These are phyloP conservation scores for Sugiyamaella paludigena DNA, from an alignment of 1,139 yeast species.

Conservation along the genomic window DNA sequence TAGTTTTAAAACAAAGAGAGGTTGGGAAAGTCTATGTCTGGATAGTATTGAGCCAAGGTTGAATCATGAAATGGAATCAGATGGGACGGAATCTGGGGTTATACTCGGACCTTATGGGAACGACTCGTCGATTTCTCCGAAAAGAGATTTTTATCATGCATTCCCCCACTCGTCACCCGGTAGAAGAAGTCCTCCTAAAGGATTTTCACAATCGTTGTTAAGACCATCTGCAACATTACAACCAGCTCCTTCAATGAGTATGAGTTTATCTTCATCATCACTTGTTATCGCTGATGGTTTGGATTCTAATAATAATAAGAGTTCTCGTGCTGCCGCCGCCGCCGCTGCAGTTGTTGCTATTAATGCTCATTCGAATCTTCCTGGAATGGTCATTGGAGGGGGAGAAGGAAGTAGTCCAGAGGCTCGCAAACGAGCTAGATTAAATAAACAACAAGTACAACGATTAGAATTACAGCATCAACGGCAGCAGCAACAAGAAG, in stretches of 20 bases:
- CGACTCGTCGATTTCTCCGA: slow-evolving; percentile 17
- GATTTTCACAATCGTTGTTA: slow-evolving; percentile 2
- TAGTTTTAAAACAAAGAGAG: slow-evolving; percentile 41
- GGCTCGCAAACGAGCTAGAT: no score
- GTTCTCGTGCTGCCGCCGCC: no score
- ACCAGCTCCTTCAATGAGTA: slow-evolving; percentile 1
- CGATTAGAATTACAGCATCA: no score
- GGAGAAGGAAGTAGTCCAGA: no score
- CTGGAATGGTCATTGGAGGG: no score
- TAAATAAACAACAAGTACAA: no score
- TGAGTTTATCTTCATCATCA: no score
- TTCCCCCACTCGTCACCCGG: slow-evolving; percentile 19
- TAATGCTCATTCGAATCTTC: no score
- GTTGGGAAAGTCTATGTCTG: slow-evolving; percentile 40
- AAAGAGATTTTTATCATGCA: slow-evolving; percentile 24
- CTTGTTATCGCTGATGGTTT: no score
- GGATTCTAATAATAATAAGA: no score
- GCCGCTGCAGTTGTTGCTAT: no score
- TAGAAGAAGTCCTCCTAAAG: slow-evolving; percentile 7
- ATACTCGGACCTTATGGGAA: background rate
- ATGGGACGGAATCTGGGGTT: background rate
- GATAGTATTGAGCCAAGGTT: slow-evolving; percentile 39
- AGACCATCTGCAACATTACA: slow-evolving; percentile 2
- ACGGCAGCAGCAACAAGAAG: no score
- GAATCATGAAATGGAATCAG: slow-evolving; percentile 21